Percentiles rank a stretch among this genome's conserved stretches.
Evolutionary conservation across 1,284 basidiomycete genomes (phyloP).

Genomic region (Austroboletus niveus): DNA sequence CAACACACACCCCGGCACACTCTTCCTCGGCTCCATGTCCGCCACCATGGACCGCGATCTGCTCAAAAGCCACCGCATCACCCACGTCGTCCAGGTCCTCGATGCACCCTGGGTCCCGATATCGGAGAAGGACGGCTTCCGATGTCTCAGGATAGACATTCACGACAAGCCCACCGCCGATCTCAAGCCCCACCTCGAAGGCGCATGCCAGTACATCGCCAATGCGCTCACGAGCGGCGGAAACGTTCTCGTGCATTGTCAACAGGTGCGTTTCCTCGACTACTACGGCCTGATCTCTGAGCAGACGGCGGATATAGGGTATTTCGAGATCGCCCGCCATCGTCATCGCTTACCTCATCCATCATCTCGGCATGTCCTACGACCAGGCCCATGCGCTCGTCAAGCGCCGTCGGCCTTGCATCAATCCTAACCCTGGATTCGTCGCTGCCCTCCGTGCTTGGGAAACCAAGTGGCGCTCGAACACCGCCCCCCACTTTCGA

Average conservation of each 20-base stretch:
- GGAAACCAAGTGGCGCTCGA: constrained; percentile 39
- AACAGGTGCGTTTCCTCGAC: constrained; percentile 48
- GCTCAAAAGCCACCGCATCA: constrained; percentile 49
- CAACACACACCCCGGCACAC: constrained; percentile 34
- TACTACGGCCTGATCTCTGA: too few relatives aligned
- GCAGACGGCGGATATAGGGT: constrained; percentile 40
- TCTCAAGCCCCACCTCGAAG: constrained; percentile 53
- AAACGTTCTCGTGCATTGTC: constrained; percentile 65
- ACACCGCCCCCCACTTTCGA: constrained; percentile 23
- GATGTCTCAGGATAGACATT: constrained; percentile 63
- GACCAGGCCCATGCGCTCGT: constrained; percentile 58
- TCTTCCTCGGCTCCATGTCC: constrained; percentile 55
- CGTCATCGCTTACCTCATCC: constrained; percentile 67
- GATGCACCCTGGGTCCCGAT: constrained; percentile 68
- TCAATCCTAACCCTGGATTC: constrained; percentile 70
- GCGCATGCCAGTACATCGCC: constrained; percentile 55
- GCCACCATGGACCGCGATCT: constrained; percentile 50
- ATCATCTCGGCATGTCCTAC: constrained; percentile 64
- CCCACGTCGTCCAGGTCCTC: constrained; percentile 66
- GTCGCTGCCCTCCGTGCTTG: constrained; percentile 51
- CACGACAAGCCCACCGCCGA: constrained; percentile 55
- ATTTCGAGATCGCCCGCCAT: constrained; percentile 66
- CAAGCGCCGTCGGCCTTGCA: constrained; percentile 59
- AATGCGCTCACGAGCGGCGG: constrained; percentile 45
- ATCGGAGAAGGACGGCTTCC: constrained; percentile 55